These are phyloP conservation scores for Diplodia seriata DNA, from an alignment of 2,329 filamentous ascomycete species.

Conservation along the genomic window DNA sequence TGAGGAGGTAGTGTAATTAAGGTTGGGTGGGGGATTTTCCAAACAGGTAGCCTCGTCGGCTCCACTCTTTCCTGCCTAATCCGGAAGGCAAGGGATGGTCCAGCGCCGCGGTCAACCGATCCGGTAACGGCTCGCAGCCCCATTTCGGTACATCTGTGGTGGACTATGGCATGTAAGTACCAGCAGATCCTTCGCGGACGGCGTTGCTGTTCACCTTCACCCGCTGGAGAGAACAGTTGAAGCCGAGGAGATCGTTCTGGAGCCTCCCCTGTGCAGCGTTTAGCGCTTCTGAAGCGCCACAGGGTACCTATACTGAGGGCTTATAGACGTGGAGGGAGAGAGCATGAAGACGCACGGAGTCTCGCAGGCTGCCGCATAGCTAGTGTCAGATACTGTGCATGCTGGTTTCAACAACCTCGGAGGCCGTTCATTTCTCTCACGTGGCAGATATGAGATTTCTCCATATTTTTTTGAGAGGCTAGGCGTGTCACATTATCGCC, in stretches of 20 bases:
- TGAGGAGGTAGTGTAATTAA: neutral
- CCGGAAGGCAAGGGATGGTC: constrained; percentile 8
- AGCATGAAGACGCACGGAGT: neutral
- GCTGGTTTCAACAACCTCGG: neutral
- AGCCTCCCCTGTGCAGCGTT: neutral
- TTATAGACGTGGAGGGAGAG: neutral
- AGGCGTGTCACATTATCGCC: neutral
- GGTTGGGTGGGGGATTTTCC: constrained; percentile 6
- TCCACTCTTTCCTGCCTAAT: constrained; percentile 22
- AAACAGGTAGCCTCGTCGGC: neutral
- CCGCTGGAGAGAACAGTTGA: constrained; percentile 45
- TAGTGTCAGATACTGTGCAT: neutral
- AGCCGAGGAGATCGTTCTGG: constrained; percentile 37
- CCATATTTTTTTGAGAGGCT: neutral
- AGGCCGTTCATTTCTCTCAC: neutral
- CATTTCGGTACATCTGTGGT: neutral
- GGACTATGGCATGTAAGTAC: too few species aligned
- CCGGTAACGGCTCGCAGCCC: neutral
- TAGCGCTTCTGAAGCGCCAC: neutral
- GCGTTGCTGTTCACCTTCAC: constrained; percentile 41
- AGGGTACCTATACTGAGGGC: neutral
- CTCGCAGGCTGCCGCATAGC: neutral
- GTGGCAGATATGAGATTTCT: neutral
- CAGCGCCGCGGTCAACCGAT: neutral
- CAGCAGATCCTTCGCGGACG: neutral